Evolutionary conservation across 345 rosid genomes (phyloP).

Genomic region (Eucalyptus shirleyi): DNA sequence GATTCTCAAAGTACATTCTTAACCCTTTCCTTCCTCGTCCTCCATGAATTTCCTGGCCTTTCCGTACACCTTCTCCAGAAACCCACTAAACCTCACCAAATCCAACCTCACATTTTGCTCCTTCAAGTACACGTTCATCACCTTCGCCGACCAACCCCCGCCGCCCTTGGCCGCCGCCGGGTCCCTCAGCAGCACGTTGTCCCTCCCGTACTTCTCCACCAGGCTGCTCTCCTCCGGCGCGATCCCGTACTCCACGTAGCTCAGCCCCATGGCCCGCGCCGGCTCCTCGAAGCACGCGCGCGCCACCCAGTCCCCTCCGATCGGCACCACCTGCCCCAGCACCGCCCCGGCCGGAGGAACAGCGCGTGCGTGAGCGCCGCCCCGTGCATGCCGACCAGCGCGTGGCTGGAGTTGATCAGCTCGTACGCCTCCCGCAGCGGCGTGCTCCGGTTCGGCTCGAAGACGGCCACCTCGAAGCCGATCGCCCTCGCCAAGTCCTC

Average conservation of each 20-base stretch:
- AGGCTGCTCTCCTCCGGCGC: slow-evolving; percentile 14
- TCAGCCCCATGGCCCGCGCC: slow-evolving; percentile 14
- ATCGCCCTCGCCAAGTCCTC: background rate
- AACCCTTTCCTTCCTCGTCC: background rate
- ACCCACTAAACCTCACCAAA: background rate
- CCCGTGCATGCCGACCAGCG: slow-evolving; percentile 25
- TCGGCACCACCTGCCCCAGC: slow-evolving; percentile 18
- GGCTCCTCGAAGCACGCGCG: slow-evolving; percentile 1
- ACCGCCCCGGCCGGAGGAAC: slow-evolving; percentile 5
- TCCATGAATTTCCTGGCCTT: slow-evolving; percentile 8
- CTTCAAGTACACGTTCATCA: slow-evolving; percentile 6
- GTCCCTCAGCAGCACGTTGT: background rate
- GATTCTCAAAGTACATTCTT: background rate
- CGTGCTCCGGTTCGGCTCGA: background rate
- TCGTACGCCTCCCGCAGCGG: background rate
- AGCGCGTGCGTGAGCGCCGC: slow-evolving; percentile 17
- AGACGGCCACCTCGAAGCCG: slow-evolving; percentile 9
- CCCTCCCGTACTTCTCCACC: slow-evolving; percentile 1
- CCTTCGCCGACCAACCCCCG: background rate
- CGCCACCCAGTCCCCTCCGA: slow-evolving; percentile 10
- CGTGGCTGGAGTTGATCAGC: slow-evolving; percentile 16
- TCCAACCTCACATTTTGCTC: slow-evolving; percentile 12
- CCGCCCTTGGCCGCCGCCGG: background rate
- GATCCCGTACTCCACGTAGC: slow-evolving; percentile 12
- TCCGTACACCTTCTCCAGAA: background rate